Evolutionary conservation across 2,329 filamentous ascomycete genomes (phyloP), one percentile per base, ranked within the genome.

Genomic region (Exophiala mesophila): DNA sequence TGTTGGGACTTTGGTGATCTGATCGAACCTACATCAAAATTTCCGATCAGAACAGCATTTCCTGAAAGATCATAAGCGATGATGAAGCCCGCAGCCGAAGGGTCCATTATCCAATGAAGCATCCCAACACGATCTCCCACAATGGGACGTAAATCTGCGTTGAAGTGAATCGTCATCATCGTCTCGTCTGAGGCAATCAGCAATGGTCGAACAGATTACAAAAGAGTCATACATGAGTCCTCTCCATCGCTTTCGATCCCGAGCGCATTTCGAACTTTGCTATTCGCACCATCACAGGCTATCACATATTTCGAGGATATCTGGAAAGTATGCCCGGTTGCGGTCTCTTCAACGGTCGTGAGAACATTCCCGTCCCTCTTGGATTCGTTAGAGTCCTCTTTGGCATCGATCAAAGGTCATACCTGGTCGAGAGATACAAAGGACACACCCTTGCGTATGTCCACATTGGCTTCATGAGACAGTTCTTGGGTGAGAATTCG

Each of bases 91-190:
- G 66, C 64, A 16, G 62, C 63, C 4, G 59, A 57, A 1, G 68
- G 67, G 36, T 70, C 67, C 47, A 65, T 63, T 13, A 70, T 59
- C 67, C 66, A 70, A 46, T 70, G 64, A 2, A 71, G 52, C 66
- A 70, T 70, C 4, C 68, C 67, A 1, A 67, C 62, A 16, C 60
- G 55, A 0, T 64, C 57, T 3, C 57, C 55, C 0, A 70, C 52
- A 0, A 70, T 54, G 1, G 64, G 59, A 0, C 63, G 58, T 2
- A 70, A 54, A 32, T 71, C 56, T 0, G 66, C 64, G 29, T 67
- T 67, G 47, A 70, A 63, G 30, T 70, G 66, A 10, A 70, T 69
- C 0, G 67, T 70, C 67, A 70, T 69, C 67, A 69, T 69, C 0
- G 65, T 68, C 41, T 68, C 65, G 26, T 65, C 64, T 66, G 5